These are phyloP conservation scores for Saturnispora serradocipensis DNA, from an alignment of 805 yeast species.

Conservation along the genomic window DNA sequence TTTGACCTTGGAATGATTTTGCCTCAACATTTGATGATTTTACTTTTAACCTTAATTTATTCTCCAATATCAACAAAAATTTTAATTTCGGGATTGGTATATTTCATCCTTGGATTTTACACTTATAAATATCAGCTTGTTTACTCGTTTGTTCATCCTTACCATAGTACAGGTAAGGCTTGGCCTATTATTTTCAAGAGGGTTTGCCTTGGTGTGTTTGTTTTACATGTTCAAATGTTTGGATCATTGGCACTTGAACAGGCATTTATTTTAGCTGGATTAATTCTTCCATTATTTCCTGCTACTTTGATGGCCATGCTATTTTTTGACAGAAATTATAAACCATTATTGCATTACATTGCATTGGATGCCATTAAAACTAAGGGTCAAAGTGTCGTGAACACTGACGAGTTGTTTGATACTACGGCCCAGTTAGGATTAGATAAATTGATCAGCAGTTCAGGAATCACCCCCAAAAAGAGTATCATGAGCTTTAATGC, in stretches of 20 bases:
- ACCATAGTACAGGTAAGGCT: slow-evolving; percentile 57
- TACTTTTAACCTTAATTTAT: slow-evolving; percentile 49
- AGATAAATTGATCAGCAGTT: slow-evolving; percentile 5
- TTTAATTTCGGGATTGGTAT: slow-evolving; percentile 47
- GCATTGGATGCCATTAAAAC: slow-evolving; percentile 50
- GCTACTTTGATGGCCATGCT: slow-evolving; percentile 37
- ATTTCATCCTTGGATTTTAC: slow-evolving; percentile 47
- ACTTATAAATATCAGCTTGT: slow-evolving; percentile 55
- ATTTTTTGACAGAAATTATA: slow-evolving; percentile 45
- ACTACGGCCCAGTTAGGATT: slow-evolving; percentile 4
- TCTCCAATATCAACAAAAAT: slow-evolving; percentile 55
- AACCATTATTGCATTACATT: slow-evolving; percentile 45
- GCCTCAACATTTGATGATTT: slow-evolving; percentile 53
- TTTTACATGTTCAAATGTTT: slow-evolving; percentile 54
- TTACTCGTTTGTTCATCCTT: slow-evolving; percentile 54
- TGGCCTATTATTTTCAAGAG: slow-evolving; percentile 58
- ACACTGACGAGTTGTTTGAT: slow-evolving; percentile 16
- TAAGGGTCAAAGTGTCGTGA: slow-evolving; percentile 25
- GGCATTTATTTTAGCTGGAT: slow-evolving; percentile 39
- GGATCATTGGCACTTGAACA: slow-evolving; percentile 56
- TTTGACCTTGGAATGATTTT: slow-evolving; percentile 54
- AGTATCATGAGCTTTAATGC: slow-evolving; percentile 10
- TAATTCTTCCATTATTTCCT: slow-evolving; percentile 41
- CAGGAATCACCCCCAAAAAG: slow-evolving; percentile 4
- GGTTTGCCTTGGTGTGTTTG: slow-evolving; percentile 43